Evolutionary conservation across 208 protist genomes (phyloP).

Genomic region (Acanthamoeba royreba): DNA sequence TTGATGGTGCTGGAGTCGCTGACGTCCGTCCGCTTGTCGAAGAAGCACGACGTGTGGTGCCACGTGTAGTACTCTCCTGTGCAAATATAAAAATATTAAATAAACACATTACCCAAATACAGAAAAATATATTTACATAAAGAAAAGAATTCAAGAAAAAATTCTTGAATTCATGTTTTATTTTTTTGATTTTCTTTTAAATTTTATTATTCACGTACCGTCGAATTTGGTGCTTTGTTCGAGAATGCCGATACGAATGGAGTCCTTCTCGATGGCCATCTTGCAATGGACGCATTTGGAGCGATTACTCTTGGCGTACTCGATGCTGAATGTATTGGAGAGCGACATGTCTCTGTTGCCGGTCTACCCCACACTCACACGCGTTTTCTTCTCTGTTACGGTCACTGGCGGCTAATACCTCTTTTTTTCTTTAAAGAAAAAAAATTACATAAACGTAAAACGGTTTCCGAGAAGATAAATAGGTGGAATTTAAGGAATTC

Average conservation of each 20-base stretch:
- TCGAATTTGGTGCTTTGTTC: slow-evolving; percentile 11
- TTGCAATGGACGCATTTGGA: slow-evolving; percentile 28
- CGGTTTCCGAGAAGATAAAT: too few relatives aligned
- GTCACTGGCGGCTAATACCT: too few relatives aligned
- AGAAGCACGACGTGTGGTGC: slow-evolving; percentile 38
- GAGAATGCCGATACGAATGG: slow-evolving; percentile 25
- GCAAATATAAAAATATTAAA: neutral
- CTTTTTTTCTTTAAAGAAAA: too few relatives aligned
- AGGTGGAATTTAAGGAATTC: too few relatives aligned
- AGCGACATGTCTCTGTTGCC: too few relatives aligned
- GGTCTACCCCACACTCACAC: too few relatives aligned
- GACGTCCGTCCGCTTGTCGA: slow-evolving; percentile 24
- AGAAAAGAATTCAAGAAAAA: too few relatives aligned
- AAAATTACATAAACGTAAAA: too few relatives aligned
- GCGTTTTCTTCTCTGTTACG: too few relatives aligned
- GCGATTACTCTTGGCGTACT: slow-evolving; percentile 44
- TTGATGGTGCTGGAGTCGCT: neutral
- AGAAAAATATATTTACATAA: neutral
- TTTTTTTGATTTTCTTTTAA: too few relatives aligned
- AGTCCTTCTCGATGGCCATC: slow-evolving; percentile 39
- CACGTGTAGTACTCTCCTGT: slow-evolving; percentile 9
- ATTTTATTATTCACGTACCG: too few relatives aligned
- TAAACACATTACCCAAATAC: neutral
- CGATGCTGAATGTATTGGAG: slow-evolving; percentile 10
- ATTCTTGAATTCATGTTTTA: too few relatives aligned